Evolutionary conservation across 768 basidiomycete genomes (phyloP).

Genomic region (Hericium erinaceus): DNA sequence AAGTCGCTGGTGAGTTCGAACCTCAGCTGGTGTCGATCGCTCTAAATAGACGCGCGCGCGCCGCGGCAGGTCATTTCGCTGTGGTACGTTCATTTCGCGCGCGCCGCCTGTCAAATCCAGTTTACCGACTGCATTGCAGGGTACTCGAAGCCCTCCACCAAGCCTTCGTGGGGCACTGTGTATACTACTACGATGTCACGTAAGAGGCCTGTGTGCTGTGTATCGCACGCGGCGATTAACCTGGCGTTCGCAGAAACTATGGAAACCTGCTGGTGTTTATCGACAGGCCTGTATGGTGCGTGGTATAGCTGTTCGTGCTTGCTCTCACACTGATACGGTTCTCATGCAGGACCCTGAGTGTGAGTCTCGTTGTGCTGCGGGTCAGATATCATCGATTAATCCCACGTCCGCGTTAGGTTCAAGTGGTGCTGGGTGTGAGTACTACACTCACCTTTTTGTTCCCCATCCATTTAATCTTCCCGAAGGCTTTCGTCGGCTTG

Average conservation of each 20-base stretch:
- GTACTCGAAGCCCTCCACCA: constrained; percentile 10
- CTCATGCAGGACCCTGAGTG: constrained; percentile 9
- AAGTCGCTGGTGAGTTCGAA: constrained; percentile 10
- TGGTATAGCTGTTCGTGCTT: neutral
- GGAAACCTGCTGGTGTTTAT: constrained; percentile 1
- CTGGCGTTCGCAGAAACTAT: neutral
- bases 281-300: constrained; percentile 12
- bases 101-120: neutral
- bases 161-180: constrained; percentile 8
- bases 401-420: neutral
- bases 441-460: neutral
- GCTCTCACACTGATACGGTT: neutral
- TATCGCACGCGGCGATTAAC: neutral
- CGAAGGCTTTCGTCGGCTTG: constrained; percentile 6
- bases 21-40: neutral
- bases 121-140: constrained; percentile 1
- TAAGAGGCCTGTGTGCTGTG: neutral
- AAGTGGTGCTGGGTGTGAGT: constrained; percentile 12
- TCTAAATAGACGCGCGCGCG: neutral
- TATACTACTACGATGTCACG: constrained; percentile 8
- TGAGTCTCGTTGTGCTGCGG: constrained; percentile 2
- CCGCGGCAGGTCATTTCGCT: constrained; percentile 3
- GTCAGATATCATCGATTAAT: neutral
- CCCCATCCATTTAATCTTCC: neutral
- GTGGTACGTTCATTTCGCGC: constrained; percentile 2